Conservation (phyloP, 2,329 filamentous ascomycete genomes). For the Whalleya microplaca region DNA sequence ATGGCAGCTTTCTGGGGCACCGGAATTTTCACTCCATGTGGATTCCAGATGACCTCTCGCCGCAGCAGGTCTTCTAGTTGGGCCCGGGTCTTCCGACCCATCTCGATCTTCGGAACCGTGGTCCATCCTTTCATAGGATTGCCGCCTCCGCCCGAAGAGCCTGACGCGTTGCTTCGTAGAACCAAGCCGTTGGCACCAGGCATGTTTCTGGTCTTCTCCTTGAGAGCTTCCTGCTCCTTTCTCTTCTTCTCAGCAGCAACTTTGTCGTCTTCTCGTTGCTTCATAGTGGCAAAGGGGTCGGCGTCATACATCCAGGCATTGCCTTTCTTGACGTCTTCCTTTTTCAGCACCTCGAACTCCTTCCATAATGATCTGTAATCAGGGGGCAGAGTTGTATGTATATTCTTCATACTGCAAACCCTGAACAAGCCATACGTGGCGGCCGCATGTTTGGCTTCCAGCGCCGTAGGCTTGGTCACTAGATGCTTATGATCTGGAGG, state of each 20-base stretch:
- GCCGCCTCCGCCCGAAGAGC: conserved; percentile 37
- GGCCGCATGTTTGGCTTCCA: conserved; percentile 92
- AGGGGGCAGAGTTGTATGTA: conserved; percentile 91
- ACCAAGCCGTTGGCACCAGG: conserved; percentile 61
- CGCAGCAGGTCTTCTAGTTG: conserved; percentile 82
- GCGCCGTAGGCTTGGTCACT: conserved; percentile 73
- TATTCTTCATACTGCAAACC: conserved; percentile 93
- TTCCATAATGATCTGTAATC: conserved; percentile 92
- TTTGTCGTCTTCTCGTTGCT: conserved; percentile 79
- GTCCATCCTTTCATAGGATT: conserved; percentile 76
- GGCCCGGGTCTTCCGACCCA: conserved; percentile 79
- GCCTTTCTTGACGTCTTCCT: conserved; percentile 77
- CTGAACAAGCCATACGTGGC: conserved; percentile 90
- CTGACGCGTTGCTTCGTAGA: conserved; percentile 50
- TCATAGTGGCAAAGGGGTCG: conserved; percentile 83
- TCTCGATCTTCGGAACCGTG: conserved; percentile 86
- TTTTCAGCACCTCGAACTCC: conserved; percentile 82
- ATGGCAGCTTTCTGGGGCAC: conserved; percentile 60
- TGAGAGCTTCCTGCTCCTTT: conserved; percentile 68
- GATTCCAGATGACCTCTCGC: conserved; percentile 84
- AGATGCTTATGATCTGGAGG: conserved; percentile 77
- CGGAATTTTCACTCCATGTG: conserved; percentile 70
- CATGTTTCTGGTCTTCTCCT: conserved; percentile 69
- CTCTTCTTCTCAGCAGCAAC: conserved; percentile 78
- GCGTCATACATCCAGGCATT: conserved; percentile 91